Evolutionary conservation across 2,329 filamentous ascomycete genomes (phyloP).

Genomic region (Talaromyces sp.): DNA sequence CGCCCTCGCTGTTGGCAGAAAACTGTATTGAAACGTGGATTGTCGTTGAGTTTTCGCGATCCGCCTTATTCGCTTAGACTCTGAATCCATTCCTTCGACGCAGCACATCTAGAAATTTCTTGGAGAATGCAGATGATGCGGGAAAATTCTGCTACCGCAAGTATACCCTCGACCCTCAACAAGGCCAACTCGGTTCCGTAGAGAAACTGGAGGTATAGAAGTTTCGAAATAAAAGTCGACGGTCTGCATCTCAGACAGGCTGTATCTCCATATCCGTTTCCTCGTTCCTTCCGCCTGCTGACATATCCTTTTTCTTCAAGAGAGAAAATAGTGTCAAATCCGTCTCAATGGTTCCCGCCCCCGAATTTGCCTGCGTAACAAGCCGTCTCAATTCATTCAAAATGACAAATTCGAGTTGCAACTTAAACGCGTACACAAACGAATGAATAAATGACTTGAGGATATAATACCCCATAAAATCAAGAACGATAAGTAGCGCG

Average conservation of each 20-base stretch:
- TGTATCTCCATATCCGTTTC: background rate
- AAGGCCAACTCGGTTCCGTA: background rate
- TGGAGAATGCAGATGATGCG: background rate
- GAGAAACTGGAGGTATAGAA: too few relatives aligned
- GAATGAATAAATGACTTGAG: slow-evolving; percentile 19
- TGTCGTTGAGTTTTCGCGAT: too few relatives aligned
- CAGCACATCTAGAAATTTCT: background rate
- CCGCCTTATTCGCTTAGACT: background rate
- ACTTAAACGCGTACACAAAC: slow-evolving; percentile 18
- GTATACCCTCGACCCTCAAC: background rate
- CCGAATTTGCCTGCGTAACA: background rate
- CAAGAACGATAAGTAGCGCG: slow-evolving; percentile 5
- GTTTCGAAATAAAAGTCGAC: too few relatives aligned
- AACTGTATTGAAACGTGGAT: too few relatives aligned
- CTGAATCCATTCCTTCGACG: background rate
- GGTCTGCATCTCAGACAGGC: background rate
- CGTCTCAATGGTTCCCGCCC: background rate
- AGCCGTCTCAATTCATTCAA: slow-evolving; percentile 15
- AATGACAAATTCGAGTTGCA: slow-evolving; percentile 19
- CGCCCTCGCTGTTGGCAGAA: too few relatives aligned
- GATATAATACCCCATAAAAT: slow-evolving; percentile 15
- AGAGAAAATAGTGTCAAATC: background rate
- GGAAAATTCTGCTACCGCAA: background rate
- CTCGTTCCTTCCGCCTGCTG: background rate
- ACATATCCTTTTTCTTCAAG: background rate